These are phyloP conservation scores for Lactuca sativa DNA, from an alignment of 129 eudicot genomes.

Conservation along the genomic window DNA sequence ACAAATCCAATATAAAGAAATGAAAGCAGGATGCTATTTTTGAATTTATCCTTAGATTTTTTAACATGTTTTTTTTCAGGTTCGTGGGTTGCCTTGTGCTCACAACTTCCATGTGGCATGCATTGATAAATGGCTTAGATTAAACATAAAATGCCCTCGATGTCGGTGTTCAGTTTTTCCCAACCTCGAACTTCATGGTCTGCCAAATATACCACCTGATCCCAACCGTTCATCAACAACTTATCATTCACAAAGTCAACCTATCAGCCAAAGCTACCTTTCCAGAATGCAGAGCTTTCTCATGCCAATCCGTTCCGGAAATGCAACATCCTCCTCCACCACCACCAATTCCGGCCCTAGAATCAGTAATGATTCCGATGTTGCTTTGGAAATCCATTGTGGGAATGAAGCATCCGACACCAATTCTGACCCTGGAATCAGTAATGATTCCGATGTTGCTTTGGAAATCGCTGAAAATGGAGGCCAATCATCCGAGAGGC, in stretches of 20 bases:
- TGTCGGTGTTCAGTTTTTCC: constrained; percentile 91
- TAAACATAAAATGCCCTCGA: constrained; percentile 92
- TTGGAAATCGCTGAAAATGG: constrained; percentile 62
- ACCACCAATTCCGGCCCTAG: background rate
- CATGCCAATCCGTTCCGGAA: constrained; percentile 61
- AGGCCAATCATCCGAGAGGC: constrained; percentile 37
- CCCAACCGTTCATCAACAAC: constrained; percentile 52
- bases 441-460: constrained; percentile 38
- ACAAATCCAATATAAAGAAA: no score
- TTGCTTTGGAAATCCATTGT: background rate
- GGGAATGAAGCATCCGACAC: background rate
- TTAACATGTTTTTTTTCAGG: constrained; percentile 40
- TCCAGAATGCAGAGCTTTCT: constrained; percentile 80
- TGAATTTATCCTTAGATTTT: background rate
- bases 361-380: background rate
- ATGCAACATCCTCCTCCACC: constrained; percentile 42
- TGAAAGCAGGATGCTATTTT: background rate
- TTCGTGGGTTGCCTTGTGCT: constrained; percentile 97
- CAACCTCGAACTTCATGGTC: constrained; percentile 74
- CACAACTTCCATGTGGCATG: constrained; percentile 96
- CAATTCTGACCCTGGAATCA: background rate
- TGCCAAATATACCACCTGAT: constrained; percentile 72
- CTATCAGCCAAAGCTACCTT: constrained; percentile 74
- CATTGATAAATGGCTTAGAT: constrained; percentile 95
- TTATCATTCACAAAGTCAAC: constrained; percentile 55